A percentile compares a stretch with the other conserved stretches of the same genome.
Conservation (phyloP, 305 asterid species). For the Fraxinus xanthoxyloides region DNA sequence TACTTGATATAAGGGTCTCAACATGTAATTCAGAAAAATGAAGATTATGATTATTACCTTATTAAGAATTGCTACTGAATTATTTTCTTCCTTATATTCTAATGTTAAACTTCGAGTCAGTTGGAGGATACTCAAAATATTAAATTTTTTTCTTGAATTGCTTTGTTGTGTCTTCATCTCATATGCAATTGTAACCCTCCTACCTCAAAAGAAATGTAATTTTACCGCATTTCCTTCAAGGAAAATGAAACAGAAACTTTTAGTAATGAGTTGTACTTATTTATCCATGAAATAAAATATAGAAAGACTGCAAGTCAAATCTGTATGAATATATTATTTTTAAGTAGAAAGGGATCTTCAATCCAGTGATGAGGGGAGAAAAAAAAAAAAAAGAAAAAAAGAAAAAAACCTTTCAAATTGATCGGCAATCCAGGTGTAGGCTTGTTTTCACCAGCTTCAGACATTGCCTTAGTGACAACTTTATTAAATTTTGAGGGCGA, state of each 20-base stretch:
- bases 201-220: not conserved
- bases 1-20: not conserved
- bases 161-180: not conserved
- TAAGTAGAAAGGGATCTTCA: not conserved
- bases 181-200: not conserved
- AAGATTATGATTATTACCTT: not conserved
- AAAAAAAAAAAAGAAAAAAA: not conserved
- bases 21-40: not conserved
- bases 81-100: not conserved
- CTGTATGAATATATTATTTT: not conserved
- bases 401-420: slow-evolving; percentile 57
- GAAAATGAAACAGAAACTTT: not conserved
- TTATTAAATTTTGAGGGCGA: slow-evolving; percentile 40
- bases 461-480: slow-evolving; percentile 54
- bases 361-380: not conserved
- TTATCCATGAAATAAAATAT: not conserved
- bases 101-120: not conserved
- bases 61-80: not conserved
- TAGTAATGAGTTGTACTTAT: not conserved
- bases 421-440: slow-evolving; percentile 58
- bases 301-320: not conserved
- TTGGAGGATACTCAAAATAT: not conserved
- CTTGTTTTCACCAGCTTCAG: slow-evolving; percentile 54
- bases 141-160: not conserved
- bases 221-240: not conserved